These are phyloP conservation scores for Alternaria burnsii DNA, from an alignment of 2,329 filamentous ascomycete genomes.

Conservation along the genomic window DNA sequence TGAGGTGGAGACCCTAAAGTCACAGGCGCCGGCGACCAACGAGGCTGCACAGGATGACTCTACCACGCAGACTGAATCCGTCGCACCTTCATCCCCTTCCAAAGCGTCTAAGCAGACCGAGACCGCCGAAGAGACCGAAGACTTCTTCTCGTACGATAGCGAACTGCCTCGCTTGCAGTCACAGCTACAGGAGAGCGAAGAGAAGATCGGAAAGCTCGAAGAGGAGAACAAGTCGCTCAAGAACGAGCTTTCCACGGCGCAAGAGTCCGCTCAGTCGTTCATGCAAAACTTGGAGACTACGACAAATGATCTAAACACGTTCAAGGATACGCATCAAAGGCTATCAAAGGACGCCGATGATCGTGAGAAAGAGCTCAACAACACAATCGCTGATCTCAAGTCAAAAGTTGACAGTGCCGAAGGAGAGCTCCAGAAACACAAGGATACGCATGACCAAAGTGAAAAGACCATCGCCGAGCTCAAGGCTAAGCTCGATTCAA, in stretches of 20 bases:
- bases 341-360: constrained; percentile 44
- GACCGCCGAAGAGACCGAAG: constrained; percentile 62
- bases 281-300: constrained; percentile 71
- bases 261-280: constrained; percentile 66
- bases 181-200: constrained; percentile 73
- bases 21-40: constrained; percentile 22
- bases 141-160: constrained; percentile 92
- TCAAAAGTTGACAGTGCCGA: constrained; percentile 51
- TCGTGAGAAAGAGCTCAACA: constrained; percentile 41
- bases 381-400: constrained; percentile 38
- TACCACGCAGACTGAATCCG: constrained; percentile 36
- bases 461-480: constrained; percentile 53
- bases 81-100: constrained; percentile 34
- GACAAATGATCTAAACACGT: constrained; percentile 67
- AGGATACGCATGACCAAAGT: constrained; percentile 52
- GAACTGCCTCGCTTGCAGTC: constrained; percentile 84
- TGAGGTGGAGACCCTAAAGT: constrained; percentile 67
- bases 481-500: constrained; percentile 37
- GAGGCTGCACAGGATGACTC: constrained; percentile 39
- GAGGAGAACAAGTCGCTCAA: constrained; percentile 73
- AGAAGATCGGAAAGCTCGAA: constrained; percentile 75
- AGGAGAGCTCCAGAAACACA: constrained; percentile 56
- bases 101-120: constrained; percentile 40
- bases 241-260: constrained; percentile 73
- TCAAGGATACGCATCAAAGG: constrained; percentile 62